Percentiles rank a stretch among this genome's conserved stretches.
Evolutionary conservation across 768 basidiomycete genomes (phyloP).

Genomic region (Tylopilus felleus): DNA sequence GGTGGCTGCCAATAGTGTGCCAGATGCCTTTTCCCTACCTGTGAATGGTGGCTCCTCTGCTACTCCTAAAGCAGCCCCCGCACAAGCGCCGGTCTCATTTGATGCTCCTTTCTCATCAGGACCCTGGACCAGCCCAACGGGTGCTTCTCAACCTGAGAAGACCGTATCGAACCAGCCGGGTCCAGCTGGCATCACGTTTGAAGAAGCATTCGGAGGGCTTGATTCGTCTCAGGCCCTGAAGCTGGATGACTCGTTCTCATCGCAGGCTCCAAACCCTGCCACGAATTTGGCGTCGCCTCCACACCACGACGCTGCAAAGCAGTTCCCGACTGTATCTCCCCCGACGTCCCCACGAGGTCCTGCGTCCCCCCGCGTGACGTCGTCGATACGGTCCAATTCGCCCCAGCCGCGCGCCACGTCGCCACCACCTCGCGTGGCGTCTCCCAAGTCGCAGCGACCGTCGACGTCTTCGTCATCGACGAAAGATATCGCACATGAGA

Average conservation of each 20-base stretch:
- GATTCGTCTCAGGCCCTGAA: conserved; percentile 38
- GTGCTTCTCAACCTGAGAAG: conserved; percentile 17
- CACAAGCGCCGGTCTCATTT: conserved; percentile 36
- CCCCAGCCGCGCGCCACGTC: conserved; percentile 44
- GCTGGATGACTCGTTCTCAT: conserved; percentile 38
- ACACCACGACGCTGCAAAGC: conserved; percentile 19
- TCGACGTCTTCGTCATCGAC: conserved; percentile 48
- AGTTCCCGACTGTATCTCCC: conserved; percentile 40
- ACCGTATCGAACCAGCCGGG: conserved; percentile 6
- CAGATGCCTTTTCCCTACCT: conserved; percentile 13
- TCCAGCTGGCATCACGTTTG: conserved; percentile 38
- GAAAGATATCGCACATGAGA: conserved; percentile 52
- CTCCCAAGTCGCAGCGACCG: conserved; percentile 54
- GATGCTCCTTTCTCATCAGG: conserved; percentile 46
- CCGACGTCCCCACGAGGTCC: conserved; percentile 39
- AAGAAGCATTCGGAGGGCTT: conserved; percentile 55
- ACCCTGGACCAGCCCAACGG: conserved; percentile 3
- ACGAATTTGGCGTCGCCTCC: conserved; percentile 20
- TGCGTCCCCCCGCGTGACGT: conserved; percentile 28
- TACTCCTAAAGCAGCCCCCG: conserved; percentile 13
- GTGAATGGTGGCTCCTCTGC: conserved; percentile 10
- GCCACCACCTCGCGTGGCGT: conserved; percentile 47
- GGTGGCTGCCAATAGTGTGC: conserved; percentile 7
- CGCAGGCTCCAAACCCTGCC: conserved; percentile 33
- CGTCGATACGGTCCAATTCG: conserved; percentile 34